These are phyloP conservation scores for Simplicillium aogashimaense DNA, from an alignment of 2,329 filamentous ascomycete species.

Conservation along the genomic window DNA sequence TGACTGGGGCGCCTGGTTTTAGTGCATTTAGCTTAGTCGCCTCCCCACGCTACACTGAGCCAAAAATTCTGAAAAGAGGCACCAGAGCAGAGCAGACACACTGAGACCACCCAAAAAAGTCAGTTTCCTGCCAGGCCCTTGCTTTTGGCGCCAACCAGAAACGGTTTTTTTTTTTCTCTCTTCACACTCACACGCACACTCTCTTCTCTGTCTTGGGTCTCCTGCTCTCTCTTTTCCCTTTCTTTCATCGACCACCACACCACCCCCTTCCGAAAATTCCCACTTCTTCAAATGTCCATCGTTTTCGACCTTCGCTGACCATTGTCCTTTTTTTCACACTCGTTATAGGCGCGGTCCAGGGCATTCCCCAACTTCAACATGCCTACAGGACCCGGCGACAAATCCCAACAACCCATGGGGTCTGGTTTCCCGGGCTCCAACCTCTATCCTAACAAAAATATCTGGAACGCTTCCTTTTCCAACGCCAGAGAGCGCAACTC, in stretches of 20 bases:
- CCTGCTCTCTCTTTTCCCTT: slow-evolving; percentile 1
- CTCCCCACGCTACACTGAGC: too few species aligned
- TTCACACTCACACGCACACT: too few species aligned
- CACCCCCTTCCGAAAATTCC: slow-evolving; percentile 4
- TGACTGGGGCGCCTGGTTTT: too few species aligned
- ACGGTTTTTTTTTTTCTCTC: too few species aligned
- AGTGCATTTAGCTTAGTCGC: too few species aligned
- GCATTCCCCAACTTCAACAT: slow-evolving; percentile 28
- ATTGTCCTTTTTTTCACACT: slow-evolving; percentile 1
- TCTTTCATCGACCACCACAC: slow-evolving; percentile 10
- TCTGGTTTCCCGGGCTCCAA: slow-evolving; percentile 23
- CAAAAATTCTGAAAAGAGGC: too few species aligned
- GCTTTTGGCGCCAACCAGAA: too few species aligned
- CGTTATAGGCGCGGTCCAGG: slow-evolving; percentile 23
- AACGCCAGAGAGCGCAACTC: slow-evolving; percentile 30
- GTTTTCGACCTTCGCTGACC: slow-evolving; percentile 11
- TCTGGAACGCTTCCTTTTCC: slow-evolving; percentile 29
- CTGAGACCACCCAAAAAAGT: too few species aligned
- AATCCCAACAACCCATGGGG: slow-evolving; percentile 27
- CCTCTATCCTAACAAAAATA: slow-evolving; percentile 24
- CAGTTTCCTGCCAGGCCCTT: too few species aligned
- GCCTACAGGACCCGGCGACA: slow-evolving; percentile 20
- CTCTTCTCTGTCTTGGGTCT: too few species aligned
- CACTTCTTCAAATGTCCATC: neutral
- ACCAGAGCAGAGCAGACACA: too few species aligned